These are phyloP conservation scores for Phialocephala subalpina DNA, from an alignment of 2,329 filamentous ascomycete genomes.

Conservation along the genomic window DNA sequence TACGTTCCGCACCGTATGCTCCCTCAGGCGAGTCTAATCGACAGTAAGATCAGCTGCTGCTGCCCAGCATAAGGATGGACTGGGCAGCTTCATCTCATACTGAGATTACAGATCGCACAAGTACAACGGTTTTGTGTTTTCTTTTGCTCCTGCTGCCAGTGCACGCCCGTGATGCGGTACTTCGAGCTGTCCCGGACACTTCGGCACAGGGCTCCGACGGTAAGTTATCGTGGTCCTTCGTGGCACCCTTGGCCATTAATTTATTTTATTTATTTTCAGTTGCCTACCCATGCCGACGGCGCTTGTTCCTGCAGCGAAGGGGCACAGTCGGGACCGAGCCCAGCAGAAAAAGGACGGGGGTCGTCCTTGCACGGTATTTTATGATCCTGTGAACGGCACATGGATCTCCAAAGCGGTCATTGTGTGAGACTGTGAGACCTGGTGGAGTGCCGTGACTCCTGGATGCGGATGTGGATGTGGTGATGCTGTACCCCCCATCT, in stretches of 20 bases:
- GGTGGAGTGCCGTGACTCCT: slow-evolving; percentile 10
- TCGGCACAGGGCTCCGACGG: slow-evolving; percentile 34
- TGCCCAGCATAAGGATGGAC: background rate
- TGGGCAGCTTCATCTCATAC: background rate
- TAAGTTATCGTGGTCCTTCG: slow-evolving; percentile 24
- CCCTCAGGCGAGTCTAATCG: background rate
- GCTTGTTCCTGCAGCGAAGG: slow-evolving; percentile 43
- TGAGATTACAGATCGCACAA: background rate
- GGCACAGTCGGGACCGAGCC: slow-evolving; percentile 37
- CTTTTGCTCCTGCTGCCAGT: background rate
- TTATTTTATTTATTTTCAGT: slow-evolving; percentile 1
- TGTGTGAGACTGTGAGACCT: slow-evolving; percentile 9
- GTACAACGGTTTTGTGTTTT: slow-evolving; percentile 17
- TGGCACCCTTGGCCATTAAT: slow-evolving; percentile 22
- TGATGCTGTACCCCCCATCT: background rate
- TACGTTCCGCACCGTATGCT: background rate
- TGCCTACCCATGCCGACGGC: slow-evolving; percentile 24
- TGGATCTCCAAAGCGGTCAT: slow-evolving; percentile 18
- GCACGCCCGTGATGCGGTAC: slow-evolving; percentile 22
- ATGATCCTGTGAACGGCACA: slow-evolving; percentile 32
- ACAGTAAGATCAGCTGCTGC: background rate
- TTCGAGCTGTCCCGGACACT: slow-evolving; percentile 22
- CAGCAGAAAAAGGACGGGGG: slow-evolving; percentile 27
- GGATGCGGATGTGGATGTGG: background rate
- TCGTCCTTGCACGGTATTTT: slow-evolving; percentile 35